Conservation (phyloP, 2,329 filamentous ascomycete genomes). For the Fusarium sp. region DNA sequence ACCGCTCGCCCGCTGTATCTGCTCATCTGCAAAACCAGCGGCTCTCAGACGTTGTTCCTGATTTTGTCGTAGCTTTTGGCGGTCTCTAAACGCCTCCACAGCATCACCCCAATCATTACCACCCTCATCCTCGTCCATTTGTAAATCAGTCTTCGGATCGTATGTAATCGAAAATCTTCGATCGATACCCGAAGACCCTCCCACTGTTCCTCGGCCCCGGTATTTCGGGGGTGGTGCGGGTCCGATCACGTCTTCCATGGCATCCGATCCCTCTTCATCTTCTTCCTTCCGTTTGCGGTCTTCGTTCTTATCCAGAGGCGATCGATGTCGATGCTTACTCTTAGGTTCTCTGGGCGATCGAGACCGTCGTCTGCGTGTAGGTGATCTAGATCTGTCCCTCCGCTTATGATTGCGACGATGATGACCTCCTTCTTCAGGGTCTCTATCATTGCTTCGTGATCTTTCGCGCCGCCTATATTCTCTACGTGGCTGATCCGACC, state of each 20-base stretch:
- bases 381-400: conserved; percentile 44
- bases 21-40: conserved; percentile 81
- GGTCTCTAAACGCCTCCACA: conserved; percentile 80
- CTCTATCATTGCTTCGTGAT: conserved; percentile 28
- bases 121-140: conserved; percentile 57
- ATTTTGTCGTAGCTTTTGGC: conserved; percentile 79
- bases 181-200: conserved; percentile 76
- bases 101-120: conserved; percentile 82
- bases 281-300: conserved; percentile 27
- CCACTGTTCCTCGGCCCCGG: conserved; percentile 76
- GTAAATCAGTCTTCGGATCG: conserved; percentile 67
- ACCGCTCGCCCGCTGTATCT: conserved; percentile 71
- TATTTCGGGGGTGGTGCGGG: conserved; percentile 68
- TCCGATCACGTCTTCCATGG: conserved; percentile 80
- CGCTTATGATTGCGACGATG: conserved; percentile 29
- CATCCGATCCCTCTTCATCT: conserved; percentile 66
- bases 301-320: conserved; percentile 34
- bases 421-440: conserved; percentile 21
- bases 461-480: conserved; percentile 34
- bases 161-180: conserved; percentile 78
- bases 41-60: conserved; percentile 80
- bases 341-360: conserved; percentile 47
- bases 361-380: conserved; percentile 44
- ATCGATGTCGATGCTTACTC: conserved; percentile 50
- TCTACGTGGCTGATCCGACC: conserved; percentile 19